Evolutionary conservation across 768 basidiomycete species (phyloP), one percentile per base, ranked within the genome.

Genomic region (Cubamyces sp.): DNA sequence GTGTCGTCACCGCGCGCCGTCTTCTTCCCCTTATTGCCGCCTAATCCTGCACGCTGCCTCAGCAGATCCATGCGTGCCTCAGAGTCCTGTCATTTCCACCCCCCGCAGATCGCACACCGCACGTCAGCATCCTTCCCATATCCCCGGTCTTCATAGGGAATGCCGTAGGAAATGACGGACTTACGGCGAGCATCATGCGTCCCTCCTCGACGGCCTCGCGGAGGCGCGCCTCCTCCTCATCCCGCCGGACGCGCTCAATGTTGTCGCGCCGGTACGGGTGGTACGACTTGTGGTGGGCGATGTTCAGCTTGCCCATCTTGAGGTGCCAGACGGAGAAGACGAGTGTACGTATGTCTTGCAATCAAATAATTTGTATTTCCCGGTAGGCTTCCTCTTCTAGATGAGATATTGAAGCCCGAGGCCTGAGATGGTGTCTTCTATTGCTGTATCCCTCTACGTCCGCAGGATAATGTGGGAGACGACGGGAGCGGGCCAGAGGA

Each of bases 261-360:
- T 94, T 94, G 72, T 94, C 92, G 45, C 87, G 75, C 41, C 92
- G 77, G 70, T 94, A 94, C 0, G 92, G 92, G 66, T 94, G 92
- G 73, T 94, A 94, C 1, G 91, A 92, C 71, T 94, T 94, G 79
- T 93, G 92, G 73, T 94, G 92, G 14, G 92, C 92, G 72, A 94
- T 93, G 71, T 92, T 92, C 23, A 94, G 82, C 70, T 91, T 91
- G 26, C 90, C 91, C 91, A 92, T 92, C 48, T 63, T 74, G 46
- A 3, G n/a, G 23, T 11, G 34, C 9, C 18, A n/a, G 41, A 16
- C 16, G 4, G 54, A 26, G 11, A 34, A 34, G 9, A 5, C 9
- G 34, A 34, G 9, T 6, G 34, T 34, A 11, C 34, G 34, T 34
- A 9, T 34, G 34, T 34, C 34, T 34, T 11, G 34, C 34, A 34